Evolutionary conservation across 2,329 filamentous ascomycete genomes (phyloP).

Genomic region (Amylocarpus encephaloides): DNA sequence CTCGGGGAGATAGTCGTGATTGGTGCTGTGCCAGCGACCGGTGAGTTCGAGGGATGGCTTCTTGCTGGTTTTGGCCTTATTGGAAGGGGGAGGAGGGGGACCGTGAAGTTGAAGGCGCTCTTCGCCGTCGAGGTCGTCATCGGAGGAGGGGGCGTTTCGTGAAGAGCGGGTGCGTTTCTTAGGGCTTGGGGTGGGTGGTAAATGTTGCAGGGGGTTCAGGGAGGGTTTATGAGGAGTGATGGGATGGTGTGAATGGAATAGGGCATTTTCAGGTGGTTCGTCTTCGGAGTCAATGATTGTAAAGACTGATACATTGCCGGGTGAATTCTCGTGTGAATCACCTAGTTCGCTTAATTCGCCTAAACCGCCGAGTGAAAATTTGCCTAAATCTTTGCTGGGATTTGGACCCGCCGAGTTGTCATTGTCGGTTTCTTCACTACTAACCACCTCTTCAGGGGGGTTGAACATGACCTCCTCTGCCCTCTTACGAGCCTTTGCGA

Average conservation of each 20-base stretch:
- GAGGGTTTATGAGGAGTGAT: not conserved
- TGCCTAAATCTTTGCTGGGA: too few relatives aligned
- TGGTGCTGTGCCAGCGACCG: not conserved
- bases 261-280: too few relatives aligned
- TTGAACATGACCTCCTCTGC: not conserved
- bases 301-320: too few relatives aligned
- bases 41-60: not conserved
- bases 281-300: too few relatives aligned
- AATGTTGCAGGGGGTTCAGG: not conserved
- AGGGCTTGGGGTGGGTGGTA: slow-evolving; percentile 5
- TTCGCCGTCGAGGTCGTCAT: slow-evolving; percentile 21
- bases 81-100: not conserved
- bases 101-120: slow-evolving; percentile 9
- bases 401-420: too few relatives aligned
- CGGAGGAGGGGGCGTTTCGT: not conserved
- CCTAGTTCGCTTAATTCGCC: too few relatives aligned
- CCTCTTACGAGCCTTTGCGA: not conserved
- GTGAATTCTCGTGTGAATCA: too few relatives aligned
- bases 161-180: slow-evolving; percentile 1
- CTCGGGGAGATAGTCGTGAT: too few relatives aligned
- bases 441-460: not conserved
- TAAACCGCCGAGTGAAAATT: too few relatives aligned
- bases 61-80: slow-evolving; percentile 7
- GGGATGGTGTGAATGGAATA: too few relatives aligned
- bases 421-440: too few relatives aligned